Evolutionary conservation across 2,329 filamentous ascomycete species (phyloP).

Genomic region (Penicillium sp.): DNA sequence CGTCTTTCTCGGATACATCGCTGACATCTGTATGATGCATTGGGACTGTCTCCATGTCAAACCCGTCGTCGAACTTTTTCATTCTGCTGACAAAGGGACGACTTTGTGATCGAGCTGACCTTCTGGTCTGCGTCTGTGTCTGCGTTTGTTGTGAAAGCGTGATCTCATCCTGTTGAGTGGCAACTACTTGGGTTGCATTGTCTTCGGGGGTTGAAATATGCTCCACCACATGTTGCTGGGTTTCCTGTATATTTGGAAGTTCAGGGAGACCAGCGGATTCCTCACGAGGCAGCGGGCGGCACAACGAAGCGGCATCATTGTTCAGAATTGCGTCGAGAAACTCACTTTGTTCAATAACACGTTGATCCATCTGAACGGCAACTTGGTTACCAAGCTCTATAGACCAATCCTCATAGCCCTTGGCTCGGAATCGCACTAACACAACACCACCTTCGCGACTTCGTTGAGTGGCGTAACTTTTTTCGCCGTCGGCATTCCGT

Average conservation of each 20-base stretch:
- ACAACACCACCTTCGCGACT: constrained; percentile 67
- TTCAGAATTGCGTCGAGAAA: constrained; percentile 84
- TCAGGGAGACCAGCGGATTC: constrained; percentile 41
- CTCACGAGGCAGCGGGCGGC: constrained; percentile 55
- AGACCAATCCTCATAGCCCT: constrained; percentile 63
- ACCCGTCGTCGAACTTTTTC: constrained; percentile 67
- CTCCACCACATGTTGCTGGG: background rate
- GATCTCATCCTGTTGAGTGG: constrained; percentile 3
- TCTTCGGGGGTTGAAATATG: constrained; percentile 17
- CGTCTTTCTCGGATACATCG: constrained; percentile 15
- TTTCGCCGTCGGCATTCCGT: constrained; percentile 69
- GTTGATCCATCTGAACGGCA: constrained; percentile 70
- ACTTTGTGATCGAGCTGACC: constrained; percentile 23
- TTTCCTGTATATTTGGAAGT: constrained; percentile 22
- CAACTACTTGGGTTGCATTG: background rate
- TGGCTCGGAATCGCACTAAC: constrained; percentile 67
- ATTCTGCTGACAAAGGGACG: constrained; percentile 51
- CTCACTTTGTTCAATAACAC: constrained; percentile 82
- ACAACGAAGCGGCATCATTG: constrained; percentile 70
- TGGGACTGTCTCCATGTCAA: constrained; percentile 43
- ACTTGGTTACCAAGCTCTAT: constrained; percentile 64
- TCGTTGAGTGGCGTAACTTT: constrained; percentile 61
- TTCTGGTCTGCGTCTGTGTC: constrained; percentile 12
- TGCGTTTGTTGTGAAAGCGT: constrained; percentile 14
- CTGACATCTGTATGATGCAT: constrained; percentile 28